Evolutionary conservation across 2,329 filamentous ascomycete species (phyloP), one percentile per base, ranked within the genome.

Genomic region (Epichloe gansuensis): DNA sequence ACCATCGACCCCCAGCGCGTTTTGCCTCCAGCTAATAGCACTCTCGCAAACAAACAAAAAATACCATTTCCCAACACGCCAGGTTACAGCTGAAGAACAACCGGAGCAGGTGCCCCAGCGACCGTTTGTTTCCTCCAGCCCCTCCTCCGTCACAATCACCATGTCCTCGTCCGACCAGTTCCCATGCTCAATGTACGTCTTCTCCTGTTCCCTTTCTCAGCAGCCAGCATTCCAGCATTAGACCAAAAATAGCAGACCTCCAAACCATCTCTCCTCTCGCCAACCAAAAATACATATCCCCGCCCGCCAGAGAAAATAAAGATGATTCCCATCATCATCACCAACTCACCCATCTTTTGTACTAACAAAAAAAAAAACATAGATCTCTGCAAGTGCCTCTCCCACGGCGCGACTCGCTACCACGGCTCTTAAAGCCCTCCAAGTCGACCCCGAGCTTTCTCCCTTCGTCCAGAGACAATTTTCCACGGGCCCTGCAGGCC

Each of bases 361-460:
- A 21, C 28, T 4, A 9, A 31, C 5, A 25, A 31, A 4, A 25
- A 4, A 1, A 25, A 25, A 31, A 39, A 42, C 48, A 57, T 63
- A 91, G 88, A 62, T 81, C 78, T 55, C 78, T 95, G 57, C 76
- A 83, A 61, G 77, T 93, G 54, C 91, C 93, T 45, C 86, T 97
- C 65, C 91, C 21, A 87, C 83, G 42, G 67, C 82, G 38, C 85
- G 88, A 56, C 82, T 96, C 46, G 90, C 91, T 50, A 77, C 76
- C 46, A 82, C 86, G 47, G 90, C 91, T 44, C 77, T 88, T 38
- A 78, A 80, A 60, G 81, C 89, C 41, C 77, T 97, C 44, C 75
- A 83, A 54, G 91, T 97, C 60, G 93, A 98, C 70, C 78, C 83
- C 56, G 93, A 98, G 67, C 78, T 97, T 48, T 97, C 91, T 1